Evolutionary conservation across 345 rosid genomes (phyloP).

Genomic region (Pistacia vera): DNA sequence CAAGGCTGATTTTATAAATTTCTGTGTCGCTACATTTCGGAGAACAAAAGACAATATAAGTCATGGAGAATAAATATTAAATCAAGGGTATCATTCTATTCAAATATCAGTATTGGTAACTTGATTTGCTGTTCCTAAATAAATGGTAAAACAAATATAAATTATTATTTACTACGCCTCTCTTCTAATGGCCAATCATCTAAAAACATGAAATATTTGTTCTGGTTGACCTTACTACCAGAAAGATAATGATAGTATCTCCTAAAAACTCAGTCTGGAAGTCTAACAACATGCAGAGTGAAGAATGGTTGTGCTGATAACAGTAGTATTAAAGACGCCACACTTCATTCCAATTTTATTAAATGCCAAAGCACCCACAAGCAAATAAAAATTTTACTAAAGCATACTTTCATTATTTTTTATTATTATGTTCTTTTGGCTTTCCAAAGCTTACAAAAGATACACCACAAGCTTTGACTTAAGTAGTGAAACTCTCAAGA

Average conservation of each 20-base stretch:
- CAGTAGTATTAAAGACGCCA: background rate
- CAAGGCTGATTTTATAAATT: background rate
- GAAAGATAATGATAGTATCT: background rate
- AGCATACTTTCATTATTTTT: too few species aligned
- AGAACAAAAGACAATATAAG: background rate
- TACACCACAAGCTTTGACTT: background rate
- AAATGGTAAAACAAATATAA: background rate
- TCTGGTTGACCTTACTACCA: background rate
- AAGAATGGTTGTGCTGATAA: background rate
- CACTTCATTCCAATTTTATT: background rate
- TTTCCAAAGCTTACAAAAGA: background rate
- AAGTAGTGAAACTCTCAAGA: background rate
- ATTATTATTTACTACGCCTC: background rate
- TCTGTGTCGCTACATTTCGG: background rate
- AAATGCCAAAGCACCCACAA: background rate
- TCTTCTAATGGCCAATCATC: background rate
- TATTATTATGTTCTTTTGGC: background rate
- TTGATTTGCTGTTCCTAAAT: background rate
- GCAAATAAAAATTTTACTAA: too few species aligned
- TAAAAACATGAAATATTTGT: background rate
- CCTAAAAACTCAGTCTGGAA: background rate
- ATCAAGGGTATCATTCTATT: background rate
- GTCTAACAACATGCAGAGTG: background rate
- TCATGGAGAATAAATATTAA: background rate
- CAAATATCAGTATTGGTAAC: background rate